Evolutionary conservation across 352 stramenopile genomes (phyloP).

Genomic region (Globisporangium nagaii): DNA sequence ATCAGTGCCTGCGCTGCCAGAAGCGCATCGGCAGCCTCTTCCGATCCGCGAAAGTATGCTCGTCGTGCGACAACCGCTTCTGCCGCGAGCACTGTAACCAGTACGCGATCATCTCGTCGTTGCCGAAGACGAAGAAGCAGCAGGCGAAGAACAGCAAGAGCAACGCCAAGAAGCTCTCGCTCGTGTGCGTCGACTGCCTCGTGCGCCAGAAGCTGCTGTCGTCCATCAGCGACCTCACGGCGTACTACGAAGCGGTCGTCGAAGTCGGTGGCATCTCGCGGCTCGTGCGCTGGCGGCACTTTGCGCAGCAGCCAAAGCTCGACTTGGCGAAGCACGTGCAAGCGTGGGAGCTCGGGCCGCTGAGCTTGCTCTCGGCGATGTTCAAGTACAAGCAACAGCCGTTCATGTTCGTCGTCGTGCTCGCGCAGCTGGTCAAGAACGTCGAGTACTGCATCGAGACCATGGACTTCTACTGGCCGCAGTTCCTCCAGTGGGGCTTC

Average conservation of each 20-base stretch:
- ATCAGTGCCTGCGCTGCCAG: slow-evolving; percentile 33
- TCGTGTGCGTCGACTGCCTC: slow-evolving; percentile 39
- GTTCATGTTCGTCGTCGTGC: slow-evolving; percentile 64
- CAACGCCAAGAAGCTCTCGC: slow-evolving; percentile 12
- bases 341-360: slow-evolving; percentile 29
- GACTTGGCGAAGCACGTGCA: slow-evolving; percentile 38
- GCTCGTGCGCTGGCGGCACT: slow-evolving; percentile 50
- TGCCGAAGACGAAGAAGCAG: slow-evolving; percentile 9
- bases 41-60: slow-evolving; percentile 41
- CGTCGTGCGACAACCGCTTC: slow-evolving; percentile 41
- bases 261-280: slow-evolving; percentile 42
- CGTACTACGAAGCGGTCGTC: slow-evolving; percentile 25
- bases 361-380: slow-evolving; percentile 54
- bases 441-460: slow-evolving; percentile 47
- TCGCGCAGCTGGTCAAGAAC: slow-evolving; percentile 53
- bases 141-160: not conserved
- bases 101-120: slow-evolving; percentile 18
- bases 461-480: slow-evolving; percentile 69
- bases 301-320: slow-evolving; percentile 39
- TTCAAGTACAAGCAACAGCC: slow-evolving; percentile 63
- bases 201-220: slow-evolving; percentile 46
- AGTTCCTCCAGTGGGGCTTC: slow-evolving; percentile 66
- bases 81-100: slow-evolving; percentile 43
- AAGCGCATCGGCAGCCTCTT: slow-evolving; percentile 36
- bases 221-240: slow-evolving; percentile 17